Base-by-base conservation (phyloP, 2,329 filamentous ascomycete genomes). In the Colletotrichum sp. region DNA sequence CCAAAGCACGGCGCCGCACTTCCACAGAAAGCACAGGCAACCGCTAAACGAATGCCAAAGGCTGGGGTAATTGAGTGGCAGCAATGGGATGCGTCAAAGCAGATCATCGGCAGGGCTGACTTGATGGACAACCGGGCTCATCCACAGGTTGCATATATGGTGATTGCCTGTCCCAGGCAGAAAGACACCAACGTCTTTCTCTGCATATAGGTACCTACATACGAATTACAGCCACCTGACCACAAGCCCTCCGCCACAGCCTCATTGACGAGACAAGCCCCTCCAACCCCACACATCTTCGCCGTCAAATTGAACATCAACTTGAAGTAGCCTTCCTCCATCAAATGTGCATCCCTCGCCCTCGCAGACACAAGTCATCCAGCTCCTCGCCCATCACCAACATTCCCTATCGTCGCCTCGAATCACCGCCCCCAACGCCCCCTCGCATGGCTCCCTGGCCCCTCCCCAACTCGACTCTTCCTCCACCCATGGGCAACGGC, bases 281-380 rank as follows among this genome's bases (percentile, higher is more conserved):
- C n/a, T 30, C 21, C 30, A 10, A 32, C n/a, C 3, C 32, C 26
- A 34, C 30, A 24, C 58, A n/a, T 36, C 28, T n/a, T 26, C 58
- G 34, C 15, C 61, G 34, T 58, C 43, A 63, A 30, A 34, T 63
- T 32, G 32, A 36, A 34, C 55, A 24, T 28, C 21, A 61, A 32
- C 13, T 66, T 21, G 36, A 48, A 66, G 63, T 28, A 21, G 36
- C 26, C n/a, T 26, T 48, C n/a, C 15, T 34, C 58, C 60, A 9
- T 61, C 73, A 68, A 73, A 77, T 77, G 76, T 77, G 76, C 61
- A 66, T 76, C 66, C 66, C 76, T 32, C 70, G 69, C n/a, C 65
- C 74, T 24, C 76, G 70, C 52, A 77, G 69, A 34, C 67, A 76
- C 48, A 64, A 48, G 26, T 63, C 68, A n/a, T 55, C 28, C 28